phyloP scores from a whole-genome alignment of 306 rosid genomes.

The Parietaria judaica region DNA sequence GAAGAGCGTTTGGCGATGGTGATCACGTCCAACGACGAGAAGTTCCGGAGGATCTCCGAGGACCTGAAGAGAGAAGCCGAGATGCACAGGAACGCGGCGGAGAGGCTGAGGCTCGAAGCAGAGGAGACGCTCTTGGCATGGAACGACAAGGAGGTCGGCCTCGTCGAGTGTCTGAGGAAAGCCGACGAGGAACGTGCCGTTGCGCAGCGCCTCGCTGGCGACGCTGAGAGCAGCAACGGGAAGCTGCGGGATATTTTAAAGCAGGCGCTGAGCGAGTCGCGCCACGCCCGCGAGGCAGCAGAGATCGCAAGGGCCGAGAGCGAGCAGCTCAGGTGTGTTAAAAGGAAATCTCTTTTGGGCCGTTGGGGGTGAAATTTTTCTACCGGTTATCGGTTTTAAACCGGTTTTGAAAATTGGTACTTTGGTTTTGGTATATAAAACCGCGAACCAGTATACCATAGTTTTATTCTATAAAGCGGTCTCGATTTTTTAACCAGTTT shows the following conservation, averaged over 20 bases:
- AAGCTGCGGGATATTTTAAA: conserved; percentile 78
- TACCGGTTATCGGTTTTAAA: too few species aligned
- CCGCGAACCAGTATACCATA: too few species aligned
- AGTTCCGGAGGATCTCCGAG: conserved; percentile 32
- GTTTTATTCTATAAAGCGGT: too few species aligned
- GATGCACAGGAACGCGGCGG: conserved; percentile 41
- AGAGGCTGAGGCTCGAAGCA: conserved; percentile 71
- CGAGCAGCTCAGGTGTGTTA: conserved; percentile 28
- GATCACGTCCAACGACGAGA: conserved; percentile 38
- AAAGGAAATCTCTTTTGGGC: too few species aligned
- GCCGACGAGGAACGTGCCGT: conserved; percentile 56
- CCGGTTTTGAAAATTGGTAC: too few species aligned
- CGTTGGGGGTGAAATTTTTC: too few species aligned
- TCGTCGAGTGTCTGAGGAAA: conserved; percentile 63
- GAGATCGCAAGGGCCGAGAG: conserved; percentile 66
- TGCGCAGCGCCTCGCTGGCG: conserved; percentile 26
- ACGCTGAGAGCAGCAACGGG: conserved; percentile 31
- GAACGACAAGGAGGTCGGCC: conserved; percentile 59
- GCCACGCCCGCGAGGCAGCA: conserved; percentile 68
- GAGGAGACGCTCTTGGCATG: conserved; percentile 70
- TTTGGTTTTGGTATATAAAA: too few species aligned
- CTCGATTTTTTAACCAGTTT: too few species aligned
- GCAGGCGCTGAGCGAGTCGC: conserved; percentile 81
- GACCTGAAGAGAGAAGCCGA: conserved; percentile 58
- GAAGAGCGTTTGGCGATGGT: conserved; percentile 38